Percentiles rank a stretch among this genome's conserved stretches.
phyloP scores from a whole-genome alignment of 805 yeast species.

The Yamadazyma tumulicola region DNA sequence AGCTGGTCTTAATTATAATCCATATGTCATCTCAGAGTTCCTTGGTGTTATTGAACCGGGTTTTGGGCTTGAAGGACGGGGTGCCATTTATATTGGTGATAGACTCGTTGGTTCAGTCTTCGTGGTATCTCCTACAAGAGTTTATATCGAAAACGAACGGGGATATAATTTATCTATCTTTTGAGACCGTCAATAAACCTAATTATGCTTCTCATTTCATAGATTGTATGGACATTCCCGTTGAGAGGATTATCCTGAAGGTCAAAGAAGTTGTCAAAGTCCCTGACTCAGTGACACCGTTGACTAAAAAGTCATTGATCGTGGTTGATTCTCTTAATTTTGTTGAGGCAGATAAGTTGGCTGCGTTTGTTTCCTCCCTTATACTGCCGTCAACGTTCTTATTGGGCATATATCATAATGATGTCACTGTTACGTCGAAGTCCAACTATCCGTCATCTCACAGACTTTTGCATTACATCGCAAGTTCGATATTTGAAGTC shows the following conservation, averaged over 20 bases:
- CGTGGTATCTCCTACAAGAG: constrained; percentile 54
- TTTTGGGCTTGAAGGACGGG: constrained; percentile 65
- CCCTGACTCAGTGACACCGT: background rate
- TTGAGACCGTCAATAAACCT: constrained; percentile 60
- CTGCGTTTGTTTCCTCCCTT: constrained; percentile 48
- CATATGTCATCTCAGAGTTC: constrained; percentile 33
- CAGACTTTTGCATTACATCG: constrained; percentile 61
- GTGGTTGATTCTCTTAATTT: constrained; percentile 66
- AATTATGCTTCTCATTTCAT: constrained; percentile 45
- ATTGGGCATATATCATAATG: constrained; percentile 35
- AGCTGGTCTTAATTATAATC: background rate
- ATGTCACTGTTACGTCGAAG: constrained; percentile 12
- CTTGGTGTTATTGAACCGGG: constrained; percentile 58
- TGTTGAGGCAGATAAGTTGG: constrained; percentile 42
- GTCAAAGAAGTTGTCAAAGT: constrained; percentile 1
- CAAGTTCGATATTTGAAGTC: constrained; percentile 68
- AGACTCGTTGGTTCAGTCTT: constrained; percentile 72
- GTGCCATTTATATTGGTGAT: constrained; percentile 69
- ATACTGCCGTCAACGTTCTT: constrained; percentile 30
- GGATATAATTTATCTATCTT: constrained; percentile 56
- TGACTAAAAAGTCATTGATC: constrained; percentile 11
- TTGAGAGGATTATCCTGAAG: constrained; percentile 1
- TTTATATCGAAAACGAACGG: constrained; percentile 38
- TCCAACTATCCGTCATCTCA: constrained; percentile 53
- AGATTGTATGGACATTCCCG: constrained; percentile 30